Base-by-base conservation (phyloP, 495 filamentous ascomycete species). In the Trichodelitschia bisporula region DNA sequence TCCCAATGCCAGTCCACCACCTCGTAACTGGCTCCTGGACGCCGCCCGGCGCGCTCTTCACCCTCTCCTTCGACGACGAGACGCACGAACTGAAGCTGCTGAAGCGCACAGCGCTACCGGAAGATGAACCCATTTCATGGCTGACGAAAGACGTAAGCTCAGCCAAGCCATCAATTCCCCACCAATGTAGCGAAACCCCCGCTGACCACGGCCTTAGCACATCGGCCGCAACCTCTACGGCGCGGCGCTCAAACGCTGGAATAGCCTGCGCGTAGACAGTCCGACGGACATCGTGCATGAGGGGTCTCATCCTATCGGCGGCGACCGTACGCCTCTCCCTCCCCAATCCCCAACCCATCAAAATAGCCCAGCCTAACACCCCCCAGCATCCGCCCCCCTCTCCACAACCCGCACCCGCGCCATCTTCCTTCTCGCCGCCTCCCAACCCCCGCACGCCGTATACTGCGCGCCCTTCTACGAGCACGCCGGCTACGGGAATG, bases 391-490 rank as follows among this genome's bases (percentile, higher is more conserved):
- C 37, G 77, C 77, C 29, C 51, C 64, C 42, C 64, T 59, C 44
- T 48, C 61, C 39, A 64, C 71, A 20, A 75, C 73, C 37, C 77
- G 77, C 50, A 86, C 77, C 9, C 64, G 77, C 33, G 77, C 77
- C 39, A 86, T 86, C 50, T 86, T 86, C 51, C 59, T 78, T 19
- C 66, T 86, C 8, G 69, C 77, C 28, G 75, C 76, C 14, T 62
- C 66, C 40, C 56, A 77, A 37, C 61, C 75, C 2, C 77, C 77
- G 3, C 79, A 72, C 51, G 62, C 63, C 37, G 76, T 86, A 27
- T 86, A 86, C 48, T 69, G 69, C 40, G 82, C 82, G 49, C 76
- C 77, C 21, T 86, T 86, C 55, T 86, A 86, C 57, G 68, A 76
- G 16, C 56, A 80, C 48, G 77, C 76, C 28, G 75, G 74, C 27